These are phyloP conservation scores for Clonostachys byssicola DNA, from an alignment of 2,329 filamentous ascomycete genomes.

Conservation along the genomic window DNA sequence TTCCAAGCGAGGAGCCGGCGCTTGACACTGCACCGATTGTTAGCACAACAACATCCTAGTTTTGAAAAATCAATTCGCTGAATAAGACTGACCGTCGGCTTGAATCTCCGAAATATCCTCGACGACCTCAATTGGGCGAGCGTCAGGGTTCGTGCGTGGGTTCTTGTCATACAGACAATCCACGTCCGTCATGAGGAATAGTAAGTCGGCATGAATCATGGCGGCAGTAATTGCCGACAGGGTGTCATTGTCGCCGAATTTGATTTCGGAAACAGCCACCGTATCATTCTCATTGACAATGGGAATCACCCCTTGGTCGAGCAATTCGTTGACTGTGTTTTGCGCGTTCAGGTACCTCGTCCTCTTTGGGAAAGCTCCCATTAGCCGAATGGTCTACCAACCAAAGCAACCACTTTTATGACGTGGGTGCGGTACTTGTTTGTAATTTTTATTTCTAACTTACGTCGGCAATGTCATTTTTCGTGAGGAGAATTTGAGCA, in stretches of 20 bases:
- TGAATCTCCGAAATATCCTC: constrained; percentile 79
- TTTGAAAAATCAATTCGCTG: not conserved
- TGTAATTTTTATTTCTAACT: constrained; percentile 16
- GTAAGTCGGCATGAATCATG: constrained; percentile 94
- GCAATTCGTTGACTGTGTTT: constrained; percentile 85
- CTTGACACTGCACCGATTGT: constrained; percentile 61
- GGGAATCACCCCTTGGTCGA: constrained; percentile 94
- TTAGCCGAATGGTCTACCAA: not conserved
- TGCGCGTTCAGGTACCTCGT: constrained; percentile 96
- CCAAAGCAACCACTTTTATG: not conserved
- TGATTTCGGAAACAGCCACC: constrained; percentile 93
- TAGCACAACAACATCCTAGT: not conserved
- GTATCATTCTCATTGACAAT: constrained; percentile 99
- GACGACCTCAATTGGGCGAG: constrained; percentile 86
- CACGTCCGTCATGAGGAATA: constrained; percentile 98
- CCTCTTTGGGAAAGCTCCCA: constrained; percentile 41
- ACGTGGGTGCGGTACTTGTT: too few species aligned
- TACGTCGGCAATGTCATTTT: constrained; percentile 94
- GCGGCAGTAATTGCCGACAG: constrained; percentile 93
- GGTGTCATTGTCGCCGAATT: constrained; percentile 98
- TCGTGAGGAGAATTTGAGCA: constrained; percentile 88
- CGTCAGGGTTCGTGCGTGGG: constrained; percentile 78
- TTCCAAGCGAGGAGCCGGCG: constrained; percentile 83
- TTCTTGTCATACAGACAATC: constrained; percentile 98
- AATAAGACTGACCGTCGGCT: constrained; percentile 61